Percentiles rank a stretch among this genome's conserved stretches.
phyloP scores from a whole-genome alignment of 768 basidiomycete genomes.

The Cyclocybe aegerita region DNA sequence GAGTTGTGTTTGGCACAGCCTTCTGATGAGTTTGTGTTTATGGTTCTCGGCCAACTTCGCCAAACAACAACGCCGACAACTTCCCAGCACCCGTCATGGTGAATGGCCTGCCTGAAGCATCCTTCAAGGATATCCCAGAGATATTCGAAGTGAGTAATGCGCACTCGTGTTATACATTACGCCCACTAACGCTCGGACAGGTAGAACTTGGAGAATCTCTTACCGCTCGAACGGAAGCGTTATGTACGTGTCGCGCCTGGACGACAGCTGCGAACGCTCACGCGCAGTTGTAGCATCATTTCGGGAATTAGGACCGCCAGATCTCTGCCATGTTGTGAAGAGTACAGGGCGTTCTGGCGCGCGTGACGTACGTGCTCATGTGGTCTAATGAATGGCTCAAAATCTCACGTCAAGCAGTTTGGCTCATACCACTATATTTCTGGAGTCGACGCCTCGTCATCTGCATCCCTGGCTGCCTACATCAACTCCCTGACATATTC shows the following conservation, averaged over 20 bases:
- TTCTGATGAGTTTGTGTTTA: constrained; percentile 6
- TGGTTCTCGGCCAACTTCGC: constrained; percentile 7
- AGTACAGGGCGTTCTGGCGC: constrained; percentile 80
- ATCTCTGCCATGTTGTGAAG: constrained; percentile 94
- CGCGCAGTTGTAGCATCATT: constrained; percentile 71
- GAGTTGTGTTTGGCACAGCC: constrained; percentile 7
- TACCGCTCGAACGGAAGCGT: constrained; percentile 85
- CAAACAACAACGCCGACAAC: constrained; percentile 13
- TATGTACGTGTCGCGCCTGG: constrained; percentile 59
- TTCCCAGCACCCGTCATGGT: constrained; percentile 24
- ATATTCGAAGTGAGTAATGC: constrained; percentile 75
- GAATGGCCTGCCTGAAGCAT: constrained; percentile 47
- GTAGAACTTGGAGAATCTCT: constrained; percentile 90
- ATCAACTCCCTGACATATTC: constrained; percentile 98
- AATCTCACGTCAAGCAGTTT: constrained; percentile 46
- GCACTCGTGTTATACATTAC: not conserved
- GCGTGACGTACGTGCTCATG: constrained; percentile 71
- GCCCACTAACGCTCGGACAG: constrained; percentile 32
- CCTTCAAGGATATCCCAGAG: constrained; percentile 94
- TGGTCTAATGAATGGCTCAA: not conserved
- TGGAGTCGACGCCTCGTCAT: constrained; percentile 98
- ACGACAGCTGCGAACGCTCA: constrained; percentile 12
- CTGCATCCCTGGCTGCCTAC: constrained; percentile 96
- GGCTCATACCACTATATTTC: constrained; percentile 98
- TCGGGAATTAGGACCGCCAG: constrained; percentile 95